A percentile compares a stretch with the other conserved stretches of the same genome.
phyloP scores from a whole-genome alignment of 1,284 basidiomycete genomes.

The Pterulicium gracile region DNA sequence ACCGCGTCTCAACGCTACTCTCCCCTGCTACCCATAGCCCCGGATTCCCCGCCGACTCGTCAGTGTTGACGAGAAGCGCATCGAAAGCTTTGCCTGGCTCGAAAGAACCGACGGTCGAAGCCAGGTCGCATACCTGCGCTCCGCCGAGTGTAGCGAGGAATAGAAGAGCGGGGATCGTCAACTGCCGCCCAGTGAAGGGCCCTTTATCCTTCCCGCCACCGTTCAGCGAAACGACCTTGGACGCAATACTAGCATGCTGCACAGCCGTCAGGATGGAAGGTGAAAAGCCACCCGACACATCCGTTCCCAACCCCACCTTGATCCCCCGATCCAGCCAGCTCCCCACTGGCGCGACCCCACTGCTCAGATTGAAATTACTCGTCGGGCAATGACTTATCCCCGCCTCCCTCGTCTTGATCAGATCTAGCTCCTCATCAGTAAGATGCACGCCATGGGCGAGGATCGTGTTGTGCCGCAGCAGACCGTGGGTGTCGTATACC shows the following conservation, averaged over 20 bases:
- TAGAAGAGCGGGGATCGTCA: constrained; percentile 70
- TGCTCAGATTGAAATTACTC: constrained; percentile 85
- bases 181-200: constrained; percentile 49
- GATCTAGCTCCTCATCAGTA: constrained; percentile 56
- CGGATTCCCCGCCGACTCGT: constrained; percentile 43
- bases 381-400: constrained; percentile 92
- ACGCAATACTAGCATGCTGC: constrained; percentile 73
- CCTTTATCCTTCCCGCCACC: constrained; percentile 9
- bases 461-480: constrained; percentile 75
- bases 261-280: constrained; percentile 79
- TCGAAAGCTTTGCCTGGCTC: constrained; percentile 82
- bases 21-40: constrained; percentile 40
- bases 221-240: constrained; percentile 56
- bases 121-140: constrained; percentile 73
- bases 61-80: constrained; percentile 62
- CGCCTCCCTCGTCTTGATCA: constrained; percentile 58
- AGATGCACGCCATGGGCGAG: constrained; percentile 89
- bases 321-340: constrained; percentile 74
- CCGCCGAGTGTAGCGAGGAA: constrained; percentile 92
- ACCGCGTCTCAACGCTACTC: constrained; percentile 30
- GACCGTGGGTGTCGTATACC: constrained; percentile 75
- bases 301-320: constrained; percentile 88
- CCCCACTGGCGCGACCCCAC: constrained; percentile 75
- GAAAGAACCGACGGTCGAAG: constrained; percentile 70
- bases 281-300: constrained; percentile 85